Base-by-base conservation (phyloP, 2,329 filamentous ascomycete species). In the Ciborinia camelliae region DNA sequence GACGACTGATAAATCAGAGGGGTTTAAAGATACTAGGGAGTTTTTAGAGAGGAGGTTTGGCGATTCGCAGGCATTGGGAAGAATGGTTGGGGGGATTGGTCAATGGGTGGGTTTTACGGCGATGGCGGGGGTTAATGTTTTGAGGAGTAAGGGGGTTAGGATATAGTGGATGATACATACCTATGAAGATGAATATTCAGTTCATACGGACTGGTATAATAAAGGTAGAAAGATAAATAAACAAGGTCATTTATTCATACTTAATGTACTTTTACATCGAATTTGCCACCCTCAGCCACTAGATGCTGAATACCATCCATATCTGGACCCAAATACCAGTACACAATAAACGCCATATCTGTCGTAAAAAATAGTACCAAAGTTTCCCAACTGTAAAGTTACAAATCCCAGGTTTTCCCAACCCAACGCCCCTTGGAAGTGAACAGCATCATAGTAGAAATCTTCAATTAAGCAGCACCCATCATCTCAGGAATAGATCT, bases 101-200 rank as follows among this genome's bases (percentile, higher is more conserved):
- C 84, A 92, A 74, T 98, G 91, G 88, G 77, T 89, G n/a, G 87
- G 89, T 7, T 97, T 96, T 76, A 91, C 91, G 55, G 87, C 87
- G 3, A 85, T 85, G 63, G 90, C 90, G 7, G 83, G 88, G 20
- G 77, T 97, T 64, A 97, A 97, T 73, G 82, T 96, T 60, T 79
- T 96, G 70, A 85, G 93, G 78, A 97, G 92, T 77, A 96, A 93
- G 79, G 94, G 94, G 0, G 80, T 92, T 69, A 88, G 89, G 74
- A 86, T 98, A 57, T 72, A 39, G 32, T 26, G 35, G 61, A 51
- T 18, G 50, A 58, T 53, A 62, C 37, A 63, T 58, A 18, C 14
- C 14, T 20, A 63, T 65, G 51, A 45, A 3, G 64, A 30, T 50
- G 20, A 3, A 23, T 37, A 1, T 62, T 18, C 32, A 60, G 18